phyloP scores from a whole-genome alignment of 805 yeast species.

The Nematodospora valgi region DNA sequence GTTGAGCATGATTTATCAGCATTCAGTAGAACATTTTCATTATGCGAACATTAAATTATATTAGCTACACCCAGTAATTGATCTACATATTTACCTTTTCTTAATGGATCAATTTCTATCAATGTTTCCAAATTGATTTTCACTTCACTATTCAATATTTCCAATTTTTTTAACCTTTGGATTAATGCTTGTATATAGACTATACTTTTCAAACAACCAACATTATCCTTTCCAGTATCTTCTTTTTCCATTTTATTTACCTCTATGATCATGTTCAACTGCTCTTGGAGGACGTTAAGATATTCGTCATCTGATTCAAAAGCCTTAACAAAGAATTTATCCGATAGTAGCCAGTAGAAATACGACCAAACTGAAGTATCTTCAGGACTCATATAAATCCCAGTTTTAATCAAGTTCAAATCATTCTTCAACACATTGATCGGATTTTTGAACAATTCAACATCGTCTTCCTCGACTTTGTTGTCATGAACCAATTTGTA shows the following conservation, averaged over 20 bases:
- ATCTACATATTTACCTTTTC: constrained; percentile 57
- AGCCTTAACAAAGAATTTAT: constrained; percentile 33
- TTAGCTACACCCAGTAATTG: constrained; percentile 16
- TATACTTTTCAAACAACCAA: constrained; percentile 72
- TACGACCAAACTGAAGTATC: constrained; percentile 95
- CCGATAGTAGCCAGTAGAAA: constrained; percentile 69
- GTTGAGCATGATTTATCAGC: constrained; percentile 13
- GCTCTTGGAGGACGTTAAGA: constrained; percentile 37
- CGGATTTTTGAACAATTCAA: constrained; percentile 25
- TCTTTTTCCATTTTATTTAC: constrained; percentile 71
- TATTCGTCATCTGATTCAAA: constrained; percentile 21
- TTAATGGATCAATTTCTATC: constrained; percentile 58
- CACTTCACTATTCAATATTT: constrained; percentile 25
- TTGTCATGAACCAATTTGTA: constrained; percentile 19
- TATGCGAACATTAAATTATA: constrained; percentile 30
- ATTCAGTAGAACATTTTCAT: constrained; percentile 20
- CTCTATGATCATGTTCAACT: constrained; percentile 51
- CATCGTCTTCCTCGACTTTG: neutral
- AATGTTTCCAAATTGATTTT: constrained; percentile 38
- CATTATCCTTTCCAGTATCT: constrained; percentile 53
- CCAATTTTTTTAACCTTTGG: constrained; percentile 9
- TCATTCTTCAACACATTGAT: constrained; percentile 49
- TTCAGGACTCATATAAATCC: constrained; percentile 88
- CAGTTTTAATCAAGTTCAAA: constrained; percentile 67
- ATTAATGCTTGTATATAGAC: constrained; percentile 41